phyloP scores from a whole-genome alignment of 2,329 filamentous ascomycete species.

The Coniochaeta sp. region DNA sequence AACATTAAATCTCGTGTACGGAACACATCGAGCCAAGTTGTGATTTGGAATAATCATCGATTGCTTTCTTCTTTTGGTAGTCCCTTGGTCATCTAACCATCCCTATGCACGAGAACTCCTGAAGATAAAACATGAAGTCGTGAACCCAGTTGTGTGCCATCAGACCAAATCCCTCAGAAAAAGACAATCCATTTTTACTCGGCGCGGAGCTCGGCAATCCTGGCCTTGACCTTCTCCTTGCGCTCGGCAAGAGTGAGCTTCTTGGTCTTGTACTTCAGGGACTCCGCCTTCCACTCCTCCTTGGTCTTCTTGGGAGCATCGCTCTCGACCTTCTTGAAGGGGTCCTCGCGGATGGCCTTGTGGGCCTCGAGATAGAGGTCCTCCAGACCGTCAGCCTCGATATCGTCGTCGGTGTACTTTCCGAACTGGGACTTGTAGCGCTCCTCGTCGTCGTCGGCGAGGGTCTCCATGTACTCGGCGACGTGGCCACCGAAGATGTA shows the following conservation, averaged over 20 bases:
- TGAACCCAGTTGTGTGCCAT: constrained; percentile 7
- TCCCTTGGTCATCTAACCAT: constrained; percentile 15
- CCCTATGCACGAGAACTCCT: constrained; percentile 13
- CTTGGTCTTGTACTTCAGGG: constrained; percentile 72
- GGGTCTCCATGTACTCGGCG: constrained; percentile 99
- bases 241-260: constrained; percentile 84
- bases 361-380: constrained; percentile 93
- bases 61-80: constrained; percentile 13
- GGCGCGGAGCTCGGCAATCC: constrained; percentile 74
- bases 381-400: constrained; percentile 95
- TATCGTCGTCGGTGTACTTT: constrained; percentile 93
- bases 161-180: constrained; percentile 11
- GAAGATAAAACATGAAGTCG: constrained; percentile 15
- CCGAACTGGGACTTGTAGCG: constrained; percentile 98
- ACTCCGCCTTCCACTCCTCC: constrained; percentile 94
- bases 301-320: constrained; percentile 87
- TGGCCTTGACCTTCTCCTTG: constrained; percentile 75
- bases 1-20: not conserved
- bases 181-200: constrained; percentile 26
- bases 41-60: not conserved
- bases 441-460: constrained; percentile 99
- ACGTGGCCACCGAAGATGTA: constrained; percentile 99
- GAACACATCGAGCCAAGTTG: not conserved
- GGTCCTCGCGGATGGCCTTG: constrained; percentile 94
- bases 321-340: constrained; percentile 82